Evolutionary conservation across 2,329 filamentous ascomycete species (phyloP), one percentile per base, ranked within the genome.

Genomic region (Beauveria scarabaeidicola): DNA sequence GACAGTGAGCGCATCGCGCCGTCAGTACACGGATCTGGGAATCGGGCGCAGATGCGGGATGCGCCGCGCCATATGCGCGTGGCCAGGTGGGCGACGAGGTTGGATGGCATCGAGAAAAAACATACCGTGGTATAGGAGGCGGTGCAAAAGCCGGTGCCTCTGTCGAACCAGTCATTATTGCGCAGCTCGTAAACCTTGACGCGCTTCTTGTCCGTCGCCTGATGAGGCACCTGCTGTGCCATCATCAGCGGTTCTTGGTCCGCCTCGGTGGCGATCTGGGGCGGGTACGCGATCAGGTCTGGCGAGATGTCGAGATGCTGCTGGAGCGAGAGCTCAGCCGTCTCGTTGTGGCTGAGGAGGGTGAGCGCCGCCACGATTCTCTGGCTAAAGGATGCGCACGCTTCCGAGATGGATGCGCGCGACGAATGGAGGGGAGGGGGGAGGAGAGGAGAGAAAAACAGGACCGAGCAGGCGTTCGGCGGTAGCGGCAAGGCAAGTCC

Each of bases 181-280:
- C 90, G 91, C 69, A 99, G 83, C 79, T 97, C 94, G 75, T 99
- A 99, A 72, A 99, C 94, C 81, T 99, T 99, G 75, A 97, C 94
- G 81, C 94, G 83, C 74, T 83, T 85, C 76, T 80, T 84, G 69
- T 86, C 83, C 74, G 81, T 81, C 73, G 80, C 76, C 77, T 80
- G 81, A 82, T 85, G 83, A 83, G 83, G 83, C 83, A 86, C 83
- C 68, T 78, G 76, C 78, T 86, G 84, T 83, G 84, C 84, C 84
- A 87, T 87, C 80, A 84, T 86, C 83, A 80, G 78, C 73, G 80
- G 79, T 76, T 84, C 80, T 74, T 77, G 72, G 71, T 81, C 81
- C 75, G 75, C 77, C 74, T 83, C 81, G 67, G 66, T 62, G 55
- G 65, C 64, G 66, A 74, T 74, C 72, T 78, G 75, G 68, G 73